Conservation (phyloP, 2,329 filamentous ascomycete species). For the Sporothrix pseudoabietina region DNA sequence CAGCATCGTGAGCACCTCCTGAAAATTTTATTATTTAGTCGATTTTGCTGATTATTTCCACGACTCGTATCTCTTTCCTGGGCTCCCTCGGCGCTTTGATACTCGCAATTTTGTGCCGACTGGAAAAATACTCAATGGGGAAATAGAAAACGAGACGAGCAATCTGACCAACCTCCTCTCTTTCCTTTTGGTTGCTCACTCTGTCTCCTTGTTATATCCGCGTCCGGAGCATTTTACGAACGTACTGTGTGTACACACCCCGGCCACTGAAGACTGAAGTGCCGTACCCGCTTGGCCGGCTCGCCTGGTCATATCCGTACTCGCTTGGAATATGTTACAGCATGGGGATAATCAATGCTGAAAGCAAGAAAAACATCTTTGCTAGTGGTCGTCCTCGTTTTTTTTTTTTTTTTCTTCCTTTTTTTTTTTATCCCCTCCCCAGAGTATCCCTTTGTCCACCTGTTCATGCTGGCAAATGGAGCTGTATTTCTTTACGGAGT, state of each 20-base stretch:
- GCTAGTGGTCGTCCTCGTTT: not conserved
- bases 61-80: not conserved
- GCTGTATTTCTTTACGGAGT: not conserved
- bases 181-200: not conserved
- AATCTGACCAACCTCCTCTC: not conserved
- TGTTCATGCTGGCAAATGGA: not conserved
- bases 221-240: not conserved
- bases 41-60: not conserved
- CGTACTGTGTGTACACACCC: not conserved
- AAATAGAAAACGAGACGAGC: slow-evolving; percentile 25
- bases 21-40: not conserved
- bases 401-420: not conserved
- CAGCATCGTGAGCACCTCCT: not conserved
- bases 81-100: not conserved
- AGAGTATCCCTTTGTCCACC: not conserved
- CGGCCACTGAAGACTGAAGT: not conserved
- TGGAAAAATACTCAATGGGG: slow-evolving; percentile 16
- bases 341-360: not conserved
- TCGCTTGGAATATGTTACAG: not conserved
- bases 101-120: not conserved
- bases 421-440: not conserved
- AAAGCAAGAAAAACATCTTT: not conserved
- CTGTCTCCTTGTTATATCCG: slow-evolving; percentile 1
- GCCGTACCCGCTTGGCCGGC: not conserved
- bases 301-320: not conserved